phyloP scores from a whole-genome alignment of 805 yeast species.

The Kazachstania martiniae region DNA sequence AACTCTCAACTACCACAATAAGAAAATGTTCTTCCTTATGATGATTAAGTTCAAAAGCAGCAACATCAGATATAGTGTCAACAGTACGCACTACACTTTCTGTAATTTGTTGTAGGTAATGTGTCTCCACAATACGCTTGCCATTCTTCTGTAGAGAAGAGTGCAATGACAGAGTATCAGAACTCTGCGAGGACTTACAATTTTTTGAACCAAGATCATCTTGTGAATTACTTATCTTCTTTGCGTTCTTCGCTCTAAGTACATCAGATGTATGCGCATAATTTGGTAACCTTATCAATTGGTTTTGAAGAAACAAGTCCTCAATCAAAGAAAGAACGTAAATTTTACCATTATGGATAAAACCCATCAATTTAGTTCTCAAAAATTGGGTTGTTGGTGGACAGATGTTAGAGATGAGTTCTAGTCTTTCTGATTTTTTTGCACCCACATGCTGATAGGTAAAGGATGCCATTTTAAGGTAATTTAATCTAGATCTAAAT shows the following conservation, averaged over 20 bases:
- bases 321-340: conserved; percentile 85
- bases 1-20: conserved; percentile 74
- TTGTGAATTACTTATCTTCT: too few species aligned
- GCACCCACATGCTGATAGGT: too few species aligned
- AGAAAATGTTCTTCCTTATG: conserved; percentile 61
- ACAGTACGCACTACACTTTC: conserved; percentile 76
- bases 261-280: conserved; percentile 29
- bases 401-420: conserved; percentile 21
- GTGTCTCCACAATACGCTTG: conserved; percentile 30
- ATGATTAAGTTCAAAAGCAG: conserved; percentile 61
- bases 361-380: conserved; percentile 86
- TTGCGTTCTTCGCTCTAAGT: conserved; percentile 8
- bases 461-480: conserved; percentile 19
- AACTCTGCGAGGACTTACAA: neutral
- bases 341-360: conserved; percentile 75
- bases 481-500: conserved; percentile 26
- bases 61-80: conserved; percentile 74
- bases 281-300: conserved; percentile 23
- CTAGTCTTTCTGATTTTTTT: conserved; percentile 16
- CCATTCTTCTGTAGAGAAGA: neutral
- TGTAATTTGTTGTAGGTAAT: conserved; percentile 78
- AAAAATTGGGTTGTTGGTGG: conserved; percentile 38
- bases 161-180: neutral
- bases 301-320: conserved; percentile 70
- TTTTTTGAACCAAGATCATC: neutral